These are phyloP conservation scores for Magnusiomyces tetraspermus DNA, from an alignment of 1,139 yeast species.

Conservation along the genomic window DNA sequence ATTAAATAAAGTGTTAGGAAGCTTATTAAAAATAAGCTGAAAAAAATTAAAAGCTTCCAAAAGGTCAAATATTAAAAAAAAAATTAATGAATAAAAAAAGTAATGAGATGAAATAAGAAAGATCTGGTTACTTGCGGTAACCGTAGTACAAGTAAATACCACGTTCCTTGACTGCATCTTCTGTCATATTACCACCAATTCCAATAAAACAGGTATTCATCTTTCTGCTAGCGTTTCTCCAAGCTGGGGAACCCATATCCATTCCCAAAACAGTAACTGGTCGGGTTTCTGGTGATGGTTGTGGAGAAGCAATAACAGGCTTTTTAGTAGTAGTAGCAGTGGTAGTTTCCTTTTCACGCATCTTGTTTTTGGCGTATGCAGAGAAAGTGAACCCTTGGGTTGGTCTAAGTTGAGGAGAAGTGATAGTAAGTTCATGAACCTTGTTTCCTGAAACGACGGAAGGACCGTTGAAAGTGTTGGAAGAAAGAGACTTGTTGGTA, in stretches of 20 bases:
- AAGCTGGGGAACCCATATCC: constrained; percentile 24
- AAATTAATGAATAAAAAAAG: too few species aligned
- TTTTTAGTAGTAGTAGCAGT: constrained; percentile 7
- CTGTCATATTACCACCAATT: constrained; percentile 28
- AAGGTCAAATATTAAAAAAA: too few species aligned
- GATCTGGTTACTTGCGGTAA: constrained; percentile 18
- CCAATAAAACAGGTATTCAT: constrained; percentile 30
- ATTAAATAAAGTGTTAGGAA: too few species aligned
- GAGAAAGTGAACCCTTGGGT: constrained; percentile 22
- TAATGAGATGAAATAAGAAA: too few species aligned
- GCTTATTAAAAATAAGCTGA: too few species aligned
- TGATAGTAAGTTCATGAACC: too few species aligned
- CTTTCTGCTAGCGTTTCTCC: constrained; percentile 30
- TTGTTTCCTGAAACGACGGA: too few species aligned
- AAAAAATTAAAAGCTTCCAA: too few species aligned
- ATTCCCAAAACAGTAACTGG: constrained; percentile 19
- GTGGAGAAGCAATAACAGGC: constrained; percentile 1
- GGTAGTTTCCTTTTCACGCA: constrained; percentile 11
- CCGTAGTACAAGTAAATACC: constrained; percentile 34
- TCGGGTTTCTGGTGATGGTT: constrained; percentile 10
- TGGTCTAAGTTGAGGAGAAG: constrained; percentile 13
- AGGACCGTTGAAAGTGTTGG: too few species aligned
- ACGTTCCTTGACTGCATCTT: constrained; percentile 27
- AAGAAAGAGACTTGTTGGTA: constrained; percentile 15
- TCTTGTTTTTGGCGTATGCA: constrained; percentile 23